A percentile compares a stretch with the other conserved stretches of the same genome.
These are phyloP conservation scores for Kondoa malvinella DNA, from an alignment of 768 basidiomycete genomes.

Conservation along the genomic window DNA sequence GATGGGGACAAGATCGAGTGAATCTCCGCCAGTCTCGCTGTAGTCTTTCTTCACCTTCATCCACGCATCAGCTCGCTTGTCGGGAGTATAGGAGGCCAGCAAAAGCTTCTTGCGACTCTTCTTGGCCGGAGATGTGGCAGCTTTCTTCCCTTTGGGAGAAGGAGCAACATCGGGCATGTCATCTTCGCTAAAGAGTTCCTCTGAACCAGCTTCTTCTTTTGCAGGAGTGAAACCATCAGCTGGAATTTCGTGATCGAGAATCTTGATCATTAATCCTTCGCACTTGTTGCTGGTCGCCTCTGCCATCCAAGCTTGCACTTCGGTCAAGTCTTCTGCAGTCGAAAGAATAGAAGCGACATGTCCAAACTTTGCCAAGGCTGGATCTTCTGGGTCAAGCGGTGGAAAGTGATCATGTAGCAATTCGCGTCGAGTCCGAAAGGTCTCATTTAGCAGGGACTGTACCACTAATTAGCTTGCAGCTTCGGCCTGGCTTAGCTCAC, in stretches of 20 bases:
- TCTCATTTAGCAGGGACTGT: slow-evolving; percentile 51
- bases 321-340: slow-evolving; percentile 41
- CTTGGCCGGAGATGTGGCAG: slow-evolving; percentile 27
- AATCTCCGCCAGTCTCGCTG: slow-evolving; percentile 24
- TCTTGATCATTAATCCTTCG: slow-evolving; percentile 92
- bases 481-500: slow-evolving; percentile 22
- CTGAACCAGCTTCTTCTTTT: slow-evolving; percentile 33
- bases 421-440: slow-evolving; percentile 54
- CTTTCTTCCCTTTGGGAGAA: slow-evolving; percentile 19
- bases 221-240: slow-evolving; percentile 28
- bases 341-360: slow-evolving; percentile 49
- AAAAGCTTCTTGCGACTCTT: slow-evolving; percentile 45
- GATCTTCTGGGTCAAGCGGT: slow-evolving; percentile 37
- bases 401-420: slow-evolving; percentile 51
- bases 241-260: slow-evolving; percentile 43
- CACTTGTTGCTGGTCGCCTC: slow-evolving; percentile 49
- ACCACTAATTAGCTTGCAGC: neutral
- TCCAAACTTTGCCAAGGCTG: slow-evolving; percentile 44
- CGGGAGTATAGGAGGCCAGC: slow-evolving; percentile 70
- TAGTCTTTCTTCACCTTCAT: slow-evolving; percentile 86
- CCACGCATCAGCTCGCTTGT: slow-evolving; percentile 63
- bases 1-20: slow-evolving; percentile 37
- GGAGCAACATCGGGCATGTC: slow-evolving; percentile 21
- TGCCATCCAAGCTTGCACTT: slow-evolving; percentile 58
- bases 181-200: slow-evolving; percentile 2